Percentiles rank a stretch among this genome's conserved stretches.
Evolutionary conservation across 768 basidiomycete species (phyloP).

Genomic region (Floccularia luteovirens): DNA sequence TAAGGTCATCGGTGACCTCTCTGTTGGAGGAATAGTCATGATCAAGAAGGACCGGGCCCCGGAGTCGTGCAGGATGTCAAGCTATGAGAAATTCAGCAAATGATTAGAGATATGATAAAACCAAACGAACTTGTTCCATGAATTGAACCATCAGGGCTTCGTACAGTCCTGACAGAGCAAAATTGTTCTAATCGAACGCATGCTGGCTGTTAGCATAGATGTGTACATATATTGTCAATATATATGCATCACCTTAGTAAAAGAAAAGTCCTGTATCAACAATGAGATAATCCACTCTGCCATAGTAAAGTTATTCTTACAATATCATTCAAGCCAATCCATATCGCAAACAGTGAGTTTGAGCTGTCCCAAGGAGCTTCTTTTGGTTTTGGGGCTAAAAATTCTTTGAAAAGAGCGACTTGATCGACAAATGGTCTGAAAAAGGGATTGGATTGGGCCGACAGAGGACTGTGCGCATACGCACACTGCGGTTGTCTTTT

Average conservation of each 20-base stretch:
- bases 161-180: constrained; percentile 25
- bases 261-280: constrained; percentile 36
- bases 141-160: constrained; percentile 23
- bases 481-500: neutral
- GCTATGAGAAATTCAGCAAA: constrained; percentile 16
- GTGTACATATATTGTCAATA: too few species aligned
- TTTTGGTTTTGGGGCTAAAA: constrained; percentile 32
- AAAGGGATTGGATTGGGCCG: too few species aligned
- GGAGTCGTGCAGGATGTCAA: constrained; percentile 35
- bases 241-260: constrained; percentile 29
- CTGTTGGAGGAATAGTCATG: constrained; percentile 52
- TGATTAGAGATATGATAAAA: neutral
- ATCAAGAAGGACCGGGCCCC: constrained; percentile 60
- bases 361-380: constrained; percentile 41
- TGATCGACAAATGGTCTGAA: constrained; percentile 45
- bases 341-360: constrained; percentile 50
- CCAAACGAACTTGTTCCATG: constrained; percentile 20
- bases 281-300: constrained; percentile 14
- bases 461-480: too few species aligned
- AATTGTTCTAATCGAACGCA: constrained; percentile 30
- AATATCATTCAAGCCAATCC: constrained; percentile 64
- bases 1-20: constrained; percentile 41
- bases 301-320: constrained; percentile 20
- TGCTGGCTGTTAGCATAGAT: too few species aligned
- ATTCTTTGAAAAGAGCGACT: constrained; percentile 41